Evolutionary conservation across 352 stramenopile species (phyloP).

Genomic region (Phytophthora colocasiae): DNA sequence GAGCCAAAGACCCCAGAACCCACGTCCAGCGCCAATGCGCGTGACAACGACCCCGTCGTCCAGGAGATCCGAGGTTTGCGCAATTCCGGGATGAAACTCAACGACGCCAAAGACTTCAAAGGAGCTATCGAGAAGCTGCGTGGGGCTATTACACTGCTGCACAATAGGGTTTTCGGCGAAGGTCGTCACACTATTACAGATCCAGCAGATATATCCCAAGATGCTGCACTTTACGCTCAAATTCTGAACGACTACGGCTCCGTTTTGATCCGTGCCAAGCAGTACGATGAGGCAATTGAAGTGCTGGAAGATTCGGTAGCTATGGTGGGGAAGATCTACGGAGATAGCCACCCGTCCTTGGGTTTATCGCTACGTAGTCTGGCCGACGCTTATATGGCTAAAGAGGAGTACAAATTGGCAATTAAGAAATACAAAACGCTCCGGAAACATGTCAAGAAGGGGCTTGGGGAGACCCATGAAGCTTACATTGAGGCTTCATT

Average conservation of each 20-base stretch:
- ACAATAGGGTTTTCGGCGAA: conserved; percentile 74
- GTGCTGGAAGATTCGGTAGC: conserved; percentile 78
- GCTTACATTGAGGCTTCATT: conserved; percentile 78
- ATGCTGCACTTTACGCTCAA: conserved; percentile 80
- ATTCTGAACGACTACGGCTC: conserved; percentile 84
- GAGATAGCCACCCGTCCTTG: conserved; percentile 80
- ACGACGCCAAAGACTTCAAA: conserved; percentile 66
- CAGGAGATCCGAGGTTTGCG: conserved; percentile 69
- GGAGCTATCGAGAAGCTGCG: conserved; percentile 69
- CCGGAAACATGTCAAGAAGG: conserved; percentile 71
- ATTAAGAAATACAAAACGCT: conserved; percentile 77
- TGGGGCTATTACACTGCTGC: conserved; percentile 67
- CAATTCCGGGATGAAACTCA: conserved; percentile 79
- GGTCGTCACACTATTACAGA: conserved; percentile 58
- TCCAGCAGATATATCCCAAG: conserved; percentile 61
- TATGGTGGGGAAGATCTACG: conserved; percentile 82
- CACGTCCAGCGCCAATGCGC: conserved; percentile 36
- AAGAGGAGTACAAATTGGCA: conserved; percentile 75
- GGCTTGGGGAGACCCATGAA: conserved; percentile 72
- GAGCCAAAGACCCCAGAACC: conserved; percentile 20
- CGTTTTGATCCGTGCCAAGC: conserved; percentile 72
- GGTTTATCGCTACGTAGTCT: conserved; percentile 79
- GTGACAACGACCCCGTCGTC: conserved; percentile 73
- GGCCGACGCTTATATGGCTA: conserved; percentile 81
- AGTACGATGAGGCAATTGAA: conserved; percentile 80